These are phyloP conservation scores for Torulaspora quercuum DNA, from an alignment of 805 yeast species.

Conservation along the genomic window DNA sequence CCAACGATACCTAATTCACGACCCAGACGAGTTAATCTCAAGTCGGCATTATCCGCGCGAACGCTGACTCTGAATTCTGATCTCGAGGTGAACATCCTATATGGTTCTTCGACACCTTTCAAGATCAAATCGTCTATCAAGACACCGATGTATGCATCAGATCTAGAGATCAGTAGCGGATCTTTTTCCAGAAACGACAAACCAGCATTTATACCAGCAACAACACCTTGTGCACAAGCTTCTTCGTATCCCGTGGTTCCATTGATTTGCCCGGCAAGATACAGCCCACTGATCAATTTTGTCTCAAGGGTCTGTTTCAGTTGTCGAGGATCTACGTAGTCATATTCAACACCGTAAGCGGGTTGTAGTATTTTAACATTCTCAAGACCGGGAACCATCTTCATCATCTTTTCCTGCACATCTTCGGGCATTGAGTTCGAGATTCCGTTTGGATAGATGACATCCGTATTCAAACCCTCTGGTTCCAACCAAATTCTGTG, in stretches of 20 bases:
- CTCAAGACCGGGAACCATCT: conserved; percentile 82
- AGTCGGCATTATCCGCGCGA: conserved; percentile 92
- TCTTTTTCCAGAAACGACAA: conserved; percentile 41
- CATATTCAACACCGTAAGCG: conserved; percentile 99
- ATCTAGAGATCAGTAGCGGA: conserved; percentile 58
- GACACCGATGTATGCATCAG: conserved; percentile 90
- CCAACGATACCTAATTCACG: conserved; percentile 61
- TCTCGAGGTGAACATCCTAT: conserved; percentile 95
- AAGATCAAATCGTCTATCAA: conserved; percentile 90
- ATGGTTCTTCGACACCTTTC: conserved; percentile 95
- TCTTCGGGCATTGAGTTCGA: conserved; percentile 96
- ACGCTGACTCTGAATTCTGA: conserved; percentile 89
- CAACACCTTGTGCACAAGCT: conserved; percentile 93
- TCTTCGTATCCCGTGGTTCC: conserved; percentile 99
- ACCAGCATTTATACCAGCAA: conserved; percentile 97
- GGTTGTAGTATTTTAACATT: conserved; percentile 87
- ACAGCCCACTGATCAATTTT: conserved; percentile 70
- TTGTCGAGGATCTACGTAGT: conserved; percentile 92
- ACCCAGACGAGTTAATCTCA: conserved; percentile 72
- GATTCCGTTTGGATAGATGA: conserved; percentile 95
- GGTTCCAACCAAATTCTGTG: conserved; percentile 96
- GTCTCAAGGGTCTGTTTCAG: conserved; percentile 76
- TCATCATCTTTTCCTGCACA: conserved; percentile 70
- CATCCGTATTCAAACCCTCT: conserved; percentile 81
- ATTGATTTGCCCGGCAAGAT: conserved; percentile 93